Base-by-base conservation (phyloP, 129 eudicot species). In the Sambucus nigra region DNA sequence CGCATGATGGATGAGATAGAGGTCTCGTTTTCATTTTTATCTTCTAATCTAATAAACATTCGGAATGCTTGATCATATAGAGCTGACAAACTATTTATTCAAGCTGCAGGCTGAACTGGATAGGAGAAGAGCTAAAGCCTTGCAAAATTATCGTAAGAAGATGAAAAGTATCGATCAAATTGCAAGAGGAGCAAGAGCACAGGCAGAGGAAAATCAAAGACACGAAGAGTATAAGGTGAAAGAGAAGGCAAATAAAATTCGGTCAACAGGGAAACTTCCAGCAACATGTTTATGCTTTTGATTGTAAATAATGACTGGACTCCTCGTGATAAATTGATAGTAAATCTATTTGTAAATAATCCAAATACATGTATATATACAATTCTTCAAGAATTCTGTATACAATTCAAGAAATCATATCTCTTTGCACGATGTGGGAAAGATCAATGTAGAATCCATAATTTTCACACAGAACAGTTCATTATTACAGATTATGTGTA, bases 161-260 rank as follows among this genome's bases (percentile, higher is more conserved):
- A 18, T 42, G 0, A 20, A 7, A n/a, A 42, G 48, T 18, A 42
- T 42, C 5, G 20, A 42, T 16, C 48, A 42, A 13, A 42, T 42
- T 42, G 48, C 48, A 18, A 20, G 48, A 42, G 48, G 48, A 42
- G 48, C 48, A 14, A 42, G n/a, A 7, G 48, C 20, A 42, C 48
- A 42, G 48, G 48, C 48, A n/a, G 48, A 42, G 16, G 48, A n/a
- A 20, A 42, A 42, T 2, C 14, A 4, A 42, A 42, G n/a, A 16
- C 2, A 14, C 16, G 48, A 42, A n/a, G 48, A 11, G 48, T 42
- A 1, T 0, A 15, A 13, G n/a, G 48, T 11, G 48, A 42, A 42
- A 42, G 20, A 42, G 48, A 42, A n/a, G 16, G 48, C 48, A 42
- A 4, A 42, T 18, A 42, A 42, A 20, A 42, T 42, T 2, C 14